phyloP scores from a whole-genome alignment of 495 filamentous ascomycete genomes.

The Viridothelium virens region DNA sequence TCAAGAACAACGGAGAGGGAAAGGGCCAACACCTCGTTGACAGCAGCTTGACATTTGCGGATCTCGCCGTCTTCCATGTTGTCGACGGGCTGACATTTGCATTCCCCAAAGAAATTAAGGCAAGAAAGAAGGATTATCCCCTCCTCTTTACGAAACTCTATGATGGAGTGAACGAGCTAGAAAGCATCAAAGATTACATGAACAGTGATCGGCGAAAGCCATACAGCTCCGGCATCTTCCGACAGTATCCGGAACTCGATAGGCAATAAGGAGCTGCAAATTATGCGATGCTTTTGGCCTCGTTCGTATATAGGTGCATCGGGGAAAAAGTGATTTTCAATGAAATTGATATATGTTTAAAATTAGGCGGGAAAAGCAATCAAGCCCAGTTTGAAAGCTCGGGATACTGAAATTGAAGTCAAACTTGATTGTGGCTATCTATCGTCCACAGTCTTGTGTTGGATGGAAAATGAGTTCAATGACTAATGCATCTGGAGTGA shows the following conservation, averaged over 20 bases:
- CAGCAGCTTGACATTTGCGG: slow-evolving; percentile 53
- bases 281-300: too few species aligned
- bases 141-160: slow-evolving; percentile 48
- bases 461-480: not conserved
- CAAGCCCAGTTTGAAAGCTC: too few species aligned
- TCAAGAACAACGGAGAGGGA: slow-evolving; percentile 44
- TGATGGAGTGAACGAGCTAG: slow-evolving; percentile 45
- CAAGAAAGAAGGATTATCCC: slow-evolving; percentile 41
- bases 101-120: slow-evolving; percentile 54
- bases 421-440: too few species aligned
- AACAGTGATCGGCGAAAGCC: slow-evolving; percentile 47
- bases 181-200: slow-evolving; percentile 53
- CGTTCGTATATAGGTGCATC: too few species aligned
- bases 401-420: too few species aligned
- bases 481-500: not conserved
- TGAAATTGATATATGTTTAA: too few species aligned
- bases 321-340: too few species aligned
- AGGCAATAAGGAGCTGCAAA: slow-evolving; percentile 22
- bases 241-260: slow-evolving; percentile 58
- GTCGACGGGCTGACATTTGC: slow-evolving; percentile 47
- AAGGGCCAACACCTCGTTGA: slow-evolving; percentile 54
- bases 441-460: too few species aligned
- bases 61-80: slow-evolving; percentile 61
- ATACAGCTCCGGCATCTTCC: slow-evolving; percentile 51
- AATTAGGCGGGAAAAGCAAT: too few species aligned